phyloP scores from a whole-genome alignment of 106 monocot genomes.

The Triglochin maritima region DNA sequence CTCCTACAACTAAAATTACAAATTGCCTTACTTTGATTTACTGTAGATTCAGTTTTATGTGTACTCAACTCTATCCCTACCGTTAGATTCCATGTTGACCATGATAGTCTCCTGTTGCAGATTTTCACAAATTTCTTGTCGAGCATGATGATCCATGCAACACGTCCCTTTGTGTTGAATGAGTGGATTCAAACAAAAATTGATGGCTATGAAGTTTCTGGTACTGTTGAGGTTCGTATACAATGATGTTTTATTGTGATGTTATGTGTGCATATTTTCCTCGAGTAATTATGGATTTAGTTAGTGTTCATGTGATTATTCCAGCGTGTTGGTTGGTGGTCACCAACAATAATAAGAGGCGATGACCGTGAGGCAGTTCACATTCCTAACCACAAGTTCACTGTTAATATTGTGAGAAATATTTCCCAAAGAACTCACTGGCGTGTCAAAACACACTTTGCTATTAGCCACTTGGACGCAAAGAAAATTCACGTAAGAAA shows the following conservation, averaged over 20 bases:
- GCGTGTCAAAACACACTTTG: constrained; percentile 98
- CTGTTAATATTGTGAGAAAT: constrained; percentile 87
- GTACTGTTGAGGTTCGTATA: constrained; percentile 83
- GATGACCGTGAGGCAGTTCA: constrained; percentile 96
- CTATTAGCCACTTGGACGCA: constrained; percentile 93
- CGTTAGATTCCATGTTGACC: background rate
- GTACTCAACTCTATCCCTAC: too few species aligned
- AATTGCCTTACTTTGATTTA: too few species aligned
- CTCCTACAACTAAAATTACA: background rate
- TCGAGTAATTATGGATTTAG: too few species aligned
- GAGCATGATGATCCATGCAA: constrained; percentile 96
- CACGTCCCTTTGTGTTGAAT: constrained; percentile 83
- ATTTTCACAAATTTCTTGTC: constrained; percentile 98
- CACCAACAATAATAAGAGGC: constrained; percentile 93
- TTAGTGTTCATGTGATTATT: background rate
- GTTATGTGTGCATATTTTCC: background rate
- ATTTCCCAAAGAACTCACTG: constrained; percentile 91
- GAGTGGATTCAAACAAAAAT: constrained; percentile 98
- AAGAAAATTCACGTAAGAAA: constrained; percentile 77
- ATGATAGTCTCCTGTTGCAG: constrained; percentile 23
- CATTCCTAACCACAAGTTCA: constrained; percentile 98
- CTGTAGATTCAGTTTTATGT: too few species aligned
- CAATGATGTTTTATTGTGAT: too few species aligned
- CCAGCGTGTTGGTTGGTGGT: constrained; percentile 99
- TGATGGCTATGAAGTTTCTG: constrained; percentile 93